Conservation (phyloP, 768 basidiomycete species). For the Suillus lakei region DNA sequence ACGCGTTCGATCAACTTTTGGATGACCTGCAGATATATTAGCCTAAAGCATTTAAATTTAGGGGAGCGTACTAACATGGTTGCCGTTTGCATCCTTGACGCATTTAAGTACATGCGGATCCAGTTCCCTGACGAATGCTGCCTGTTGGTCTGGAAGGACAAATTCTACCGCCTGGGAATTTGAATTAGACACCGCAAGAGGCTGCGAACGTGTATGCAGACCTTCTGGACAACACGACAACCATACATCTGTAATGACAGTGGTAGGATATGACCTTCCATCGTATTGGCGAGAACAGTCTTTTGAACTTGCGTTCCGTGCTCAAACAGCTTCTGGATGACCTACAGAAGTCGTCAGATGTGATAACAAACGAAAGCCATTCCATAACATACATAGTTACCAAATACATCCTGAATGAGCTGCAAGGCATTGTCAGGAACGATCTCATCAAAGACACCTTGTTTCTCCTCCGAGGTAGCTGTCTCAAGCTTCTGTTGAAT, state of each 20-base stretch:
- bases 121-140: conserved; percentile 74
- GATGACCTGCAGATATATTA: conserved; percentile 58
- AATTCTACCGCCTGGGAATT: conserved; percentile 76
- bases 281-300: conserved; percentile 63
- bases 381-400: conserved; percentile 79
- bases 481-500: conserved; percentile 87
- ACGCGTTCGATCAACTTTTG: conserved; percentile 89
- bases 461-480: conserved; percentile 79
- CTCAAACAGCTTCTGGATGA: conserved; percentile 93
- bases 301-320: conserved; percentile 80
- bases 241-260: conserved; percentile 94
- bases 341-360: conserved; percentile 49
- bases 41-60: conserved; percentile 2
- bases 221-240: conserved; percentile 95
- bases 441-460: conserved; percentile 86
- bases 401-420: conserved; percentile 91
- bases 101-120: conserved; percentile 82
- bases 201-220: conserved; percentile 30
- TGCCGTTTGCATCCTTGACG: conserved; percentile 91
- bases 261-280: conserved; percentile 78
- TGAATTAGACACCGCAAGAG: conserved; percentile 10
- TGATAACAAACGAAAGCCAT: conserved; percentile 5
- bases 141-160: conserved; percentile 79
- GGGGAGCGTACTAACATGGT: conserved; percentile 71
- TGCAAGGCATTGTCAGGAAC: conserved; percentile 74